Evolutionary conservation across 176 grass and related monocot species (phyloP), one percentile per base, ranked within the genome.

Genomic region (Triticum urartu): DNA sequence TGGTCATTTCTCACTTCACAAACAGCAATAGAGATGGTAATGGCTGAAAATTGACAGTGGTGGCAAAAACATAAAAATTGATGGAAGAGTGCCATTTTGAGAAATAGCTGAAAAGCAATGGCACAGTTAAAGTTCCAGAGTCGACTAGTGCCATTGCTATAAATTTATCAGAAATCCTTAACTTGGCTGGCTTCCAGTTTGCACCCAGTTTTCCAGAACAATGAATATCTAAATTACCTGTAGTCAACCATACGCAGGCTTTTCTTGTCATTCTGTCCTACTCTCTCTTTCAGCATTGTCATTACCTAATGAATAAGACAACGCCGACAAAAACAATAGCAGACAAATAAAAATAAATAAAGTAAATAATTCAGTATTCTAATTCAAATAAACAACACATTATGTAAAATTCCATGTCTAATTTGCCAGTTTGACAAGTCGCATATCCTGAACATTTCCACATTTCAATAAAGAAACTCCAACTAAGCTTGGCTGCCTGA

Each of bases 181-280:
- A 84, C 14, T 39, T 75, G 58, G 11, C 1, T 75, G 24, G 36
- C n/a, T 74, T 84, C 67, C 58, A 72, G 52, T 64, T 75, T 50
- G 45, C 43, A 72, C 22, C 4, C 3, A 10, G 43, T 79, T 86
- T 34, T 83, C 64, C 25, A 63, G 22, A 63, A 68, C 34, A 34
- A 75, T 54, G 10, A 86, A 59, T 75, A 85, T 81, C 62, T 64
- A 64, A 36, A 66, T 87, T 94, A 96, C 97, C 90, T 96, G 81
- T 94, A 96, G 74, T 91, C 86, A 89, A 99, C 90, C 68, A 63
- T 90, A 64, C 68, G 90, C 67, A 99, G 84, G 83, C 83, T 87
- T 96, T 94, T 94, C 79, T 99, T 95, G 56, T 95, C 79, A 62
- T 88, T 92, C 85, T 99, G 97, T 81, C 92, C 94, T 83, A 95